Conservation (phyloP, 2,329 filamentous ascomycete genomes). For the Zymoseptoria ardabiliae region DNA sequence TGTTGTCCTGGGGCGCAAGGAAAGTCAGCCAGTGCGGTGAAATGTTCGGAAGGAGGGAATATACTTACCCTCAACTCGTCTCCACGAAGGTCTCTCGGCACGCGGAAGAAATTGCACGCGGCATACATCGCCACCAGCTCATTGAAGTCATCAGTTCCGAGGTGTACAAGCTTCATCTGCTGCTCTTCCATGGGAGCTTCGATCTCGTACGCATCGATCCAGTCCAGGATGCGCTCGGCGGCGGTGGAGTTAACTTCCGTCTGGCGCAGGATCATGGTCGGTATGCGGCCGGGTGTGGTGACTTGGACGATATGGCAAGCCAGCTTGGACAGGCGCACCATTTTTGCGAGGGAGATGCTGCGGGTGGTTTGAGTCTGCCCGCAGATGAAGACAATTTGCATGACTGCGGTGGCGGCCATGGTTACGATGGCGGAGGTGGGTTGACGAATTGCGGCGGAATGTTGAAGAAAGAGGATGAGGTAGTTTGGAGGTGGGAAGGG, state of each 20-base stretch:
- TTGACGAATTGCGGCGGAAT: too few relatives aligned
- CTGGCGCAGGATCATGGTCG: not conserved
- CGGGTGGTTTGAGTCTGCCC: not conserved
- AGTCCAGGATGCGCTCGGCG: not conserved
- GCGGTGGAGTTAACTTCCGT: not conserved
- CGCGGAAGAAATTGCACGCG: not conserved
- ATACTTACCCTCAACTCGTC: not conserved
- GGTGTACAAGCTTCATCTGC: not conserved
- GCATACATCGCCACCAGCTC: not conserved
- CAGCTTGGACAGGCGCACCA: not conserved
- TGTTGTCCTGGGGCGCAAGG: not conserved
- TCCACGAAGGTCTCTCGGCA: not conserved
- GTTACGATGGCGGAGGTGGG: not conserved
- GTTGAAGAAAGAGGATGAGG: not conserved
- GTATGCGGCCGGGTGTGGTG: not conserved
- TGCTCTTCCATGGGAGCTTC: not conserved
- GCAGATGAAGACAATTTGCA: not conserved
- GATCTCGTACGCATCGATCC: not conserved
- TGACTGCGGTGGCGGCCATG: not conserved
- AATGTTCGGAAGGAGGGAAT: too few relatives aligned
- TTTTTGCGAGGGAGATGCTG: not conserved
- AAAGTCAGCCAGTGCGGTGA: too few relatives aligned
- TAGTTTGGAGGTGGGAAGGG: not conserved
- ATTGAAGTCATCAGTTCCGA: not conserved
- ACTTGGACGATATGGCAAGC: not conserved